Evolutionary conservation across 2,329 filamentous ascomycete genomes (phyloP), one percentile per base, ranked within the genome.

Genomic region (Gaeumannomyces sp.): DNA sequence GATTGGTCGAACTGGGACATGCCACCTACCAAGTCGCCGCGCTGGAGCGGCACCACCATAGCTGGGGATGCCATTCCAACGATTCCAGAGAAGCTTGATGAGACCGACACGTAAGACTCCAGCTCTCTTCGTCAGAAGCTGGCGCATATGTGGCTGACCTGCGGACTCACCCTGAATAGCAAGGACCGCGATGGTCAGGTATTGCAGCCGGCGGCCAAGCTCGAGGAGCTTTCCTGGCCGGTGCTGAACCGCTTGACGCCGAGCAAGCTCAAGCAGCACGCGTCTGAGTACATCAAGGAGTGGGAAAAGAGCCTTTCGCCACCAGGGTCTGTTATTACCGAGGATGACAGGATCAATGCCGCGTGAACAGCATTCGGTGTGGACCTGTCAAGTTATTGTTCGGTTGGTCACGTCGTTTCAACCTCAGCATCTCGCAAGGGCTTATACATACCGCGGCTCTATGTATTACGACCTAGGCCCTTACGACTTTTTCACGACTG

Each of bases 231-330:
- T 65, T 74, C 90, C 33, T 70, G 69, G 69, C 92, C 91, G 78
- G 84, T 89, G 61, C 83, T 96, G 65, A 88, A 88, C 73, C 87
- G 89, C 68, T 78, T 93, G 58, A 85, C 86, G 11, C 90, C 93
- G 0, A 88, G 87, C 69, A 93, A 92, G 71, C 79, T 97, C 70
- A 91, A 92, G 73, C 85, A 87, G 53, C 94, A 91, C 0, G 91
- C 93, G n/a, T 90, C 88, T 50, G 90, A 89, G 67, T 81, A 97
- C 65, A 92, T 97, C 86, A 90, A 88, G 68, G 93, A 97, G 73
- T 96, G 92, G 91, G 94, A 98, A 78, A 91, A 87, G 75, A 91
- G 85, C 69, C 79, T 93, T 19, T 86, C 84, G 2, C 81, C 86
- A 45, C 79, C 83, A 1, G 71, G 75, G 4, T 64, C 68, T 3